Evolutionary conservation across 306 rosid genomes (phyloP), one percentile per base, ranked within the genome.

Genomic region (Leucaena leucocephala): DNA sequence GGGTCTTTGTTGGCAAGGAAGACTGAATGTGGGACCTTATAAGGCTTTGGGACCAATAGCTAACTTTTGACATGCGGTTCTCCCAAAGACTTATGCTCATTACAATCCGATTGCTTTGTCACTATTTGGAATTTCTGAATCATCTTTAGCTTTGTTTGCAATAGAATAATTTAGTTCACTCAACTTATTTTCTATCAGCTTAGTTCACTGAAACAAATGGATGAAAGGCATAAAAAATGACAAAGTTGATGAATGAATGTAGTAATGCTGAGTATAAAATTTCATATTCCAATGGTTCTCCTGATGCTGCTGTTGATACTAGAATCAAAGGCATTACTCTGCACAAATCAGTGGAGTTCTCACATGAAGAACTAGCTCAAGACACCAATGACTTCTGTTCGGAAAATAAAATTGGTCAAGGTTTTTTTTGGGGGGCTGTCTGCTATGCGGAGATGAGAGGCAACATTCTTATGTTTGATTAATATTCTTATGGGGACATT

Each of bases 401-500:
- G 82, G 94, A 93, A 66, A 86, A 91, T 76, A 91, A 91, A 86
- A 95, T 95, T 59, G 99, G 99, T 46, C 87, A 91, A 87, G 99
- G 99, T 57, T 98, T 98, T 81, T 95, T 95, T 65, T n/a, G n/a
- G n/a, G 99, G 98, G 36, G 82, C 93, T 55, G 99, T 95, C 74
- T 95, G 91, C 80, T 95, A 87, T 84, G 99, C 99, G 33, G 98
- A 95, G 76, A 83, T 95, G 85, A 91, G 98, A 89, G 99, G 99
- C 81, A 97, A 95, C 3, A 36, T 36, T 3, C 39, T 36, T 36
- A 3, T 36, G 39, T 36, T 36, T 36, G 2, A 36, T 36, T 36
- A 2, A 36, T 4, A 36, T 36, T 36, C 2, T 2, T 36, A 2
- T 36, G 38, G 3, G 38, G 38, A 36, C 38, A 36, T 2, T 36